A percentile compares a stretch with the other conserved stretches of the same genome.
phyloP scores from a whole-genome alignment of 345 rosid genomes.

The Melastoma malabathricum region DNA sequence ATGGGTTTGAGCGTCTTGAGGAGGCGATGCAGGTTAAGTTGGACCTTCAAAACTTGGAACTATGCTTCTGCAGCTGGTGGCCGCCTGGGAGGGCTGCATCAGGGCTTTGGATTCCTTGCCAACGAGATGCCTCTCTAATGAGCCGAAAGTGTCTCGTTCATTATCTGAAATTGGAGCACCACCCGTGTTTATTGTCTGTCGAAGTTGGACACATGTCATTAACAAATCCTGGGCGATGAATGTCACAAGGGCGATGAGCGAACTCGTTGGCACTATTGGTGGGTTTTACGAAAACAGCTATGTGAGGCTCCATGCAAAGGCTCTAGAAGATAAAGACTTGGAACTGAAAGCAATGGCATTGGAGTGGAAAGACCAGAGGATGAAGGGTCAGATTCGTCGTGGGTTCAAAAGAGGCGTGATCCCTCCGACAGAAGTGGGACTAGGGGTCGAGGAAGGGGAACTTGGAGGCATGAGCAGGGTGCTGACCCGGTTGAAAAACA shows the following conservation, averaged over 20 bases:
- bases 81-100: constrained; percentile 38
- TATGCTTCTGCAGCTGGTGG: constrained; percentile 35
- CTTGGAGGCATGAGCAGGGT: constrained; percentile 8
- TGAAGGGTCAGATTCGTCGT: constrained; percentile 11
- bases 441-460: constrained; percentile 3
- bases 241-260: constrained; percentile 10
- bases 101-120: constrained; percentile 61
- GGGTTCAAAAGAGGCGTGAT: constrained; percentile 10
- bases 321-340: constrained; percentile 17
- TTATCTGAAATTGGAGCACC: constrained; percentile 32
- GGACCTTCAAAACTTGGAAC: constrained; percentile 40
- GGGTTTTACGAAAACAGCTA: constrained; percentile 8
- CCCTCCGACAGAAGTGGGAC: not conserved
- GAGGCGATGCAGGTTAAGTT: constrained; percentile 38
- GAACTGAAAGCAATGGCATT: constrained; percentile 17
- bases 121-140: constrained; percentile 30
- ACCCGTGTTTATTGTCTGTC: constrained; percentile 19
- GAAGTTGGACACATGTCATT: constrained; percentile 19
- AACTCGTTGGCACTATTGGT: constrained; percentile 2
- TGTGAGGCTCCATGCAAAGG: constrained; percentile 8
- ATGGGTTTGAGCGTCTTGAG: constrained; percentile 12
- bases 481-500: constrained; percentile 12
- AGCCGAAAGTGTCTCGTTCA: constrained; percentile 29
- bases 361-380: constrained; percentile 22
- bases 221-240: constrained; percentile 14